Evolutionary conservation across 106 monocot genomes (phyloP), one percentile per base, ranked within the genome.

Genomic region (Platanthera guangdongensis): DNA sequence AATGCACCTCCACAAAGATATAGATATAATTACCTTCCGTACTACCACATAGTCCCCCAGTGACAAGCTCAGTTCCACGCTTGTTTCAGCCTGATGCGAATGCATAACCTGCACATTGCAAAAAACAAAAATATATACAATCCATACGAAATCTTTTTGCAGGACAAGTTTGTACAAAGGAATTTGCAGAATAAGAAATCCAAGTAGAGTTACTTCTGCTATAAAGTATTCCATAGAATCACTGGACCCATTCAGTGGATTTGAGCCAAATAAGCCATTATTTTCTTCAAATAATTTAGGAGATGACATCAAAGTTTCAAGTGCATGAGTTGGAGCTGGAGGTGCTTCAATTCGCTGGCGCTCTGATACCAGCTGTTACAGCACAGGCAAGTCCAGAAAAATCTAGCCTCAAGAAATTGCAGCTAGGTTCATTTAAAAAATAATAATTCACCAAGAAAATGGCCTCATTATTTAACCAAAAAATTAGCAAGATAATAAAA

Each of bases 331-430:
- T 63, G 96, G 87, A 68, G 39, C 12, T 13, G 68, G 51, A 79
- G 96, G 52, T 55, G 93, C 87, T 83, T 96, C 96, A 69, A 93
- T 91, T 76, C 91, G 84, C 83, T 91, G 96, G n/a, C 87, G 81
- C 80, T 96, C 96, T 60, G 84, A 84, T 59, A 88, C 75, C 81
- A 92, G 87, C 92, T 92, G 45, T 77, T n/a, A 28, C 7, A 59
- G 48, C 11, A 70, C n/a, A 48, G n/a, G 60, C 10, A 16, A 67
- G 32, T 67, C 59, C 21, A 21, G 7, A 59, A 19, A 59, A 59
- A 59, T n/a, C 59, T 19, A 21, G 18, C 18, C 19, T 8, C 59
- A 59, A 59, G 19, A 11, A 59, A 59, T 19, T 11, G 19, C 21
- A 59, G 18, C n/a, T 19, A 18, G n/a, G 19, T 19, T 9, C 0